Conservation (phyloP, 805 yeast species). For the Wickerhamiella qilinensis region DNA sequence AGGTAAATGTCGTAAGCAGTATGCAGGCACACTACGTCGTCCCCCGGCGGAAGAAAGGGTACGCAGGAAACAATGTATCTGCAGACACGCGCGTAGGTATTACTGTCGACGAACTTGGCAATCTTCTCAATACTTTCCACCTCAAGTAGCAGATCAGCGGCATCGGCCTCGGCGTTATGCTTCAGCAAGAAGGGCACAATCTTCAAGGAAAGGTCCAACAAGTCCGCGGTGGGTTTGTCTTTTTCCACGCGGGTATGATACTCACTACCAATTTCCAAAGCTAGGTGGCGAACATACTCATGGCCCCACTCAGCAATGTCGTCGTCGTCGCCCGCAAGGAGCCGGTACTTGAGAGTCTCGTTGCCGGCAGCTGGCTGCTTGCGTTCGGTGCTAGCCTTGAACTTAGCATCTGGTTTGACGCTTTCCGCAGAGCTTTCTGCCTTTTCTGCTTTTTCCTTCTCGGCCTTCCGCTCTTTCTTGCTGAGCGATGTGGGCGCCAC, state of each 20-base stretch:
- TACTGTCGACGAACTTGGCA: slow-evolving; percentile 68
- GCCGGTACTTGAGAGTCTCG: slow-evolving; percentile 67
- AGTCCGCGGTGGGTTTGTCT: slow-evolving; percentile 21
- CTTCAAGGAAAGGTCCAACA: slow-evolving; percentile 51
- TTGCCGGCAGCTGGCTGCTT: slow-evolving; percentile 59
- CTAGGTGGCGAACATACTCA: slow-evolving; percentile 90
- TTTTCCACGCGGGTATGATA: slow-evolving; percentile 33
- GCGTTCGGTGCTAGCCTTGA: neutral
- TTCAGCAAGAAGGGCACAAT: slow-evolving; percentile 80
- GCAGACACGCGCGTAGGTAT: slow-evolving; percentile 78
- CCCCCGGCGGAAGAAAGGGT: slow-evolving; percentile 91
- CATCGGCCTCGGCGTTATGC: slow-evolving; percentile 97
- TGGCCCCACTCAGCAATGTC: slow-evolving; percentile 88
- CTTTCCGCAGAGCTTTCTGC: neutral
- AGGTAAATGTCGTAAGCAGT: slow-evolving; percentile 81
- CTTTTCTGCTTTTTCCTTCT: neutral
- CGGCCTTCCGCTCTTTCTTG: neutral
- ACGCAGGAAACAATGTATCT: slow-evolving; percentile 91
- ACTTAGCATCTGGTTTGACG: neutral
- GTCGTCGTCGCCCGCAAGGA: slow-evolving; percentile 39
- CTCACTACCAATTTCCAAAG: slow-evolving; percentile 85
- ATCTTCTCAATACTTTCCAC: slow-evolving; percentile 74
- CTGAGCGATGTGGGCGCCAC: neutral
- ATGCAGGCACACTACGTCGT: slow-evolving; percentile 67
- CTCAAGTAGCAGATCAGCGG: slow-evolving; percentile 83